Evolutionary conservation across 495 filamentous ascomycete genomes (phyloP).

Genomic region (Trichoderma reesei): DNA sequence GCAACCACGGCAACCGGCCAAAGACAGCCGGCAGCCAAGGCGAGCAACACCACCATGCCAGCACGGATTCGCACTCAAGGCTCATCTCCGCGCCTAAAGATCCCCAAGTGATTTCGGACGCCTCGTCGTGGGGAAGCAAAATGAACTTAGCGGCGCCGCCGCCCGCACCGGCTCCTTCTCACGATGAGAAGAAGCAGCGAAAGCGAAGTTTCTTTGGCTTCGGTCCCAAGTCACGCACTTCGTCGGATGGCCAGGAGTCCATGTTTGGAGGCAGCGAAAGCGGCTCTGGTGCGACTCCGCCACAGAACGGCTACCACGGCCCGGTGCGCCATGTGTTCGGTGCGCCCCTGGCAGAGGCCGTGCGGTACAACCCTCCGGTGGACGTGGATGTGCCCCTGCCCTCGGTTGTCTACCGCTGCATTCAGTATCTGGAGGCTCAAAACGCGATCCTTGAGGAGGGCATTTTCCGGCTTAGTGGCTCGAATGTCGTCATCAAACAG

Average conservation of each 20-base stretch:
- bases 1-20: constrained; percentile 20
- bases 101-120: constrained; percentile 74
- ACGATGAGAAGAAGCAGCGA: constrained; percentile 67
- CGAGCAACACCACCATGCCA: constrained; percentile 18
- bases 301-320: constrained; percentile 39
- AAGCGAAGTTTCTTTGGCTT: constrained; percentile 96
- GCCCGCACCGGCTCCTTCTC: constrained; percentile 27
- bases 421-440: constrained; percentile 84
- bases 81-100: constrained; percentile 88
- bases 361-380: constrained; percentile 62
- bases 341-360: constrained; percentile 75
- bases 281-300: constrained; percentile 15
- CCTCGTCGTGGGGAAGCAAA: constrained; percentile 80
- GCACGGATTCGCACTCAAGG: constrained; percentile 23
- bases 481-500: constrained; percentile 84
- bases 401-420: constrained; percentile 93
- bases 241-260: constrained; percentile 38
- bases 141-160: constrained; percentile 32
- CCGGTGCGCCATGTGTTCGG: constrained; percentile 73
- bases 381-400: constrained; percentile 67
- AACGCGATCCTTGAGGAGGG: constrained; percentile 81
- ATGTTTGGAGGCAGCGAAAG: constrained; percentile 30
- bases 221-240: constrained; percentile 45
- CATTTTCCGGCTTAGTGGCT: constrained; percentile 92
- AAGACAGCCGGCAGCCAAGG: constrained; percentile 15